Percentiles rank a stretch among this genome's conserved stretches.
Conservation (phyloP, 345 rosid species). For the Aurinia saxatilis region DNA sequence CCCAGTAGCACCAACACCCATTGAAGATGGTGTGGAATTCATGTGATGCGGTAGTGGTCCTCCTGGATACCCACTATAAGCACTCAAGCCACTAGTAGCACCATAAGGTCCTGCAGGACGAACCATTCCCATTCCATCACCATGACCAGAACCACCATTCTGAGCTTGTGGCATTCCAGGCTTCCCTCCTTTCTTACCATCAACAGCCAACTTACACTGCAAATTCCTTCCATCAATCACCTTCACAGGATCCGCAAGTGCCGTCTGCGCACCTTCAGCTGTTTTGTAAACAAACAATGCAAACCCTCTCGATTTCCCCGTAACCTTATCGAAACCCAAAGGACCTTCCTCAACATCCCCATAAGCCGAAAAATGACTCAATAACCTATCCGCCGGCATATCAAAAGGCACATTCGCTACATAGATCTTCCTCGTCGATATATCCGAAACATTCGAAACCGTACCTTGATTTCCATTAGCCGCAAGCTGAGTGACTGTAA, state of each 20-base stretch:
- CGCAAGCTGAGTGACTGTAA: slow-evolving; percentile 72
- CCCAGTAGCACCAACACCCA: slow-evolving; percentile 23
- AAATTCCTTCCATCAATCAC: slow-evolving; percentile 56
- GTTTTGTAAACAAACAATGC: slow-evolving; percentile 78
- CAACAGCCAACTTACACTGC: slow-evolving; percentile 60
- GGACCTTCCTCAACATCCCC: slow-evolving; percentile 92
- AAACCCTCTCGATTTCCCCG: slow-evolving; percentile 70
- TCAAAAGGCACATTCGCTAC: slow-evolving; percentile 67
- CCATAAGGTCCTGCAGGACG: slow-evolving; percentile 33
- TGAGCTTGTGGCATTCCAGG: slow-evolving; percentile 18
- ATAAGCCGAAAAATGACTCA: slow-evolving; percentile 43
- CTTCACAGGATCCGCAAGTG: slow-evolving; percentile 63
- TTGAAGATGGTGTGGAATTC: slow-evolving; percentile 40
- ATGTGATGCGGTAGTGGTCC: slow-evolving; percentile 43
- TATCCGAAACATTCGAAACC: slow-evolving; percentile 30
- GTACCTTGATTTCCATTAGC: slow-evolving; percentile 52
- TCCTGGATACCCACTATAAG: slow-evolving; percentile 39
- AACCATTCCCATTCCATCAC: slow-evolving; percentile 50
- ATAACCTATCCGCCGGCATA: slow-evolving; percentile 55
- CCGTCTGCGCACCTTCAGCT: slow-evolving; percentile 59
- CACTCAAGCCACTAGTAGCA: slow-evolving; percentile 25
- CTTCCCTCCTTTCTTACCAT: slow-evolving; percentile 58
- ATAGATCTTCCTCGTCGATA: slow-evolving; percentile 64
- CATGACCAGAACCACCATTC: slow-evolving; percentile 31
- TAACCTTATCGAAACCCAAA: slow-evolving; percentile 67